Conservation (phyloP, 2,329 filamentous ascomycete genomes). For the Fusarium globosum region DNA sequence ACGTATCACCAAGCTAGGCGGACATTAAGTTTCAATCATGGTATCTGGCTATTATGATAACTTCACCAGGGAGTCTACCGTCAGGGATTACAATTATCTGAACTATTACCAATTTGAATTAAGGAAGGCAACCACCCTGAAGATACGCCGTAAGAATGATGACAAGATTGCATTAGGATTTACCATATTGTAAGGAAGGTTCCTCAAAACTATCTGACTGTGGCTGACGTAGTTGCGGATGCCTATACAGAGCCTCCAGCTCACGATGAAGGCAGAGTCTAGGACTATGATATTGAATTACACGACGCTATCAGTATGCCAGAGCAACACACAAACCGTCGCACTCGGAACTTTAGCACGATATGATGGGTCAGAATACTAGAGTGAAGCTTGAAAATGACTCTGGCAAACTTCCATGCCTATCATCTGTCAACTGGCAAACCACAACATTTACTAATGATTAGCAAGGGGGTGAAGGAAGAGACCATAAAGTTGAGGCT, state of each 20-base stretch:
- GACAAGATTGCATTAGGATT: not conserved
- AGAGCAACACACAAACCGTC: not conserved
- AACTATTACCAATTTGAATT: not conserved
- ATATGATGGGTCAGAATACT: not conserved
- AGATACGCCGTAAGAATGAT: not conserved
- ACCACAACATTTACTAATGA: not conserved
- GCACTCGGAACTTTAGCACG: not conserved
- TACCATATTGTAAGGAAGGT: not conserved
- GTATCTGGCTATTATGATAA: not conserved
- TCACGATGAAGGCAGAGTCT: not conserved
- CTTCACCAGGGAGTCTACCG: not conserved
- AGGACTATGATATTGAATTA: not conserved
- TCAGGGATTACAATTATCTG: too few relatives aligned
- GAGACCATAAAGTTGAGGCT: not conserved
- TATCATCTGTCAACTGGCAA: not conserved
- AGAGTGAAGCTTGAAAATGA: not conserved
- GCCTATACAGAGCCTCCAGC: not conserved
- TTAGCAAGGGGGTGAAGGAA: not conserved
- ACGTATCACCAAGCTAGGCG: not conserved
- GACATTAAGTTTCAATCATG: not conserved
- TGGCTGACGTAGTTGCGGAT: not conserved
- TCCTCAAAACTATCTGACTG: not conserved
- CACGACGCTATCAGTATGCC: not conserved
- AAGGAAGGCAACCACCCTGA: not conserved
- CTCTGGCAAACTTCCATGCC: not conserved